phyloP scores from a whole-genome alignment of 225 moss, liverwort and hornwort genomes.

The Thuidium tamariscinum region DNA sequence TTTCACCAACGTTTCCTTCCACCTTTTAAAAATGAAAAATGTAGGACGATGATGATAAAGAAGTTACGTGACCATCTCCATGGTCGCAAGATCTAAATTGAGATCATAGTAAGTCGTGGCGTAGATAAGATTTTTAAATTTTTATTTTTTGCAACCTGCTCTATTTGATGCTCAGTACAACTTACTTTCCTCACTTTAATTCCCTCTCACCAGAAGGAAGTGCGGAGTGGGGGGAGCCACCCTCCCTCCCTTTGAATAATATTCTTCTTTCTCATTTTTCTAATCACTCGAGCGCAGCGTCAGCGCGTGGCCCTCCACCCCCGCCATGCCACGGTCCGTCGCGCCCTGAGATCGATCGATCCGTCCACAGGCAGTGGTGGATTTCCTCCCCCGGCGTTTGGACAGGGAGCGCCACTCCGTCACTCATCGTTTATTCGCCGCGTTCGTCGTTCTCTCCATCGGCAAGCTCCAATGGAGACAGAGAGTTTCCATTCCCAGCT shows the following conservation, averaged over 20 bases:
- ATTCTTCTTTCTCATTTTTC: neutral
- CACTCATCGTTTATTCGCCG: neutral
- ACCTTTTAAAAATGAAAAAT: neutral
- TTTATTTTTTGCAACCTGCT: neutral
- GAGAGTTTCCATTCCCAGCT: neutral
- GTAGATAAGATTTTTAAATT: neutral
- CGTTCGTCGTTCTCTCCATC: neutral
- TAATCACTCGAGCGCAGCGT: neutral
- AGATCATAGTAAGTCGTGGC: neutral
- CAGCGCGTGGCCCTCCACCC: neutral
- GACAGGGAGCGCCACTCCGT: neutral
- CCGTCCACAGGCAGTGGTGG: neutral
- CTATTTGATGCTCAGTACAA: neutral
- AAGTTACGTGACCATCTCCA: neutral
- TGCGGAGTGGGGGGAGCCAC: neutral
- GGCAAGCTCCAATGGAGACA: neutral
- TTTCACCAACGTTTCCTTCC: neutral
- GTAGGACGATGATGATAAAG: neutral
- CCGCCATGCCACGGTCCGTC: neutral
- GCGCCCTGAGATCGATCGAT: too few relatives aligned
- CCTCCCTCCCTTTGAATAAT: neutral
- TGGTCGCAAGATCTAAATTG: neutral
- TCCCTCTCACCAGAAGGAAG: neutral
- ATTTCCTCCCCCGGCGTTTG: neutral
- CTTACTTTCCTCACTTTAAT: too few relatives aligned